Percentiles rank a stretch among this genome's conserved stretches.
Evolutionary conservation across 2,329 filamentous ascomycete genomes (phyloP).

Genomic region (Trichoderma citrinoviride): DNA sequence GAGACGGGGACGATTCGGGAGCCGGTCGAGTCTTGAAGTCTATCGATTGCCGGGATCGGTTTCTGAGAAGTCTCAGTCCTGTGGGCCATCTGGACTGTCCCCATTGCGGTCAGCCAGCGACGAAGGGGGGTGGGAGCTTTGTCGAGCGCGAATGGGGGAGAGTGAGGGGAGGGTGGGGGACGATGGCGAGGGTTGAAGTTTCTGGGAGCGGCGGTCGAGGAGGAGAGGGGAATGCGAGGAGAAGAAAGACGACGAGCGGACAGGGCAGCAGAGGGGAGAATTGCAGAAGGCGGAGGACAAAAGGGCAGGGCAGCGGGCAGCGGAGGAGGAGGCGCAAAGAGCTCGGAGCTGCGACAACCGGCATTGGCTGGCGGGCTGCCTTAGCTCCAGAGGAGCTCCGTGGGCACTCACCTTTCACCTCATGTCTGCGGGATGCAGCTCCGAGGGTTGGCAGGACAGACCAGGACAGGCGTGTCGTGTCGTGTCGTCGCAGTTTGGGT

Average conservation of each 20-base stretch:
- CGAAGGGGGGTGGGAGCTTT: not conserved
- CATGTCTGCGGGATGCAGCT: constrained; percentile 20
- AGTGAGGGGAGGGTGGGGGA: constrained; percentile 4
- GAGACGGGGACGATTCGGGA: constrained; percentile 57
- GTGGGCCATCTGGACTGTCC: constrained; percentile 51
- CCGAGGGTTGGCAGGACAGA: not conserved
- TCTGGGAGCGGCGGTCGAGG: constrained; percentile 1
- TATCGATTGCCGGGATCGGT: constrained; percentile 41
- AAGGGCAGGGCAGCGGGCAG: not conserved
- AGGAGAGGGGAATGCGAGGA: constrained; percentile 1
- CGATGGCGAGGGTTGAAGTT: not conserved
- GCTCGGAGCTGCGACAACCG: constrained; percentile 15
- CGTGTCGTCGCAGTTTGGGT: constrained; percentile 17
- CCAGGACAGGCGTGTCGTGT: not conserved
- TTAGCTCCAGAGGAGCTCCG: not conserved
- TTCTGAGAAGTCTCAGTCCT: constrained; percentile 51
- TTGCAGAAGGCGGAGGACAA: not conserved
- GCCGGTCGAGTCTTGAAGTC: constrained; percentile 46
- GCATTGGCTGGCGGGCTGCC: constrained; percentile 4
- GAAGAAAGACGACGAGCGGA: not conserved
- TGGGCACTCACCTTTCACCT: constrained; percentile 21
- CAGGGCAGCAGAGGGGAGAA: constrained; percentile 9
- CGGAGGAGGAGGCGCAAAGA: constrained; percentile 18
- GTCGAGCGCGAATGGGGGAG: constrained; percentile 12
- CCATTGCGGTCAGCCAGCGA: constrained; percentile 32